Evolutionary conservation across 257 asterid genomes (phyloP), one percentile per base, ranked within the genome.

Genomic region (Galeopsis tetrahit): DNA sequence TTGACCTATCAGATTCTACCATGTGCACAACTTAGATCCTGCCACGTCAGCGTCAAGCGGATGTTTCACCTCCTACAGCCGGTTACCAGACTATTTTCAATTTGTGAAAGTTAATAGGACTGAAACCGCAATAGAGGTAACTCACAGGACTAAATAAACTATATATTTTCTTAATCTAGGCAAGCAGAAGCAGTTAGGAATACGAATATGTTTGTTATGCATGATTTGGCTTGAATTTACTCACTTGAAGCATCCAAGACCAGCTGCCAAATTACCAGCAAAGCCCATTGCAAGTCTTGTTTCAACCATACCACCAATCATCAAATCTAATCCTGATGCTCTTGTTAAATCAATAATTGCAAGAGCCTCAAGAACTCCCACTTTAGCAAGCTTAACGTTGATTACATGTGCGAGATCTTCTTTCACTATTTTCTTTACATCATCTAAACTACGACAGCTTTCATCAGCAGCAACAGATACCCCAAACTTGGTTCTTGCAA

Each of bases 231-330:
- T 48, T 13, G 57, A 68, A 75, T 55, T 33, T 77, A 78, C 89
- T 91, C 71, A 92, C 98, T 86, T 92, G 96, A 92, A 92, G 78
- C 92, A 92, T 17, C 96, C 98, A 34, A 86, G 90, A 40, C 98
- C 98, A 70, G 96, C 96, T 3, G 98, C 98, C 79, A 92, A 86
- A 81, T 90, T 82, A 62, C 98, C 96, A 32, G 98, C 96, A 63
- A 92, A 92, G 71, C 98, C 98, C 98, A 92, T 92, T 3, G 96
- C 94, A 35, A 92, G 90, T 56, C 98, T 86, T 28, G 96, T 92
- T 79, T 92, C 98, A 75, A 92, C 98, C 98, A 92, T 92, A 70
- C 98, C 98, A 69, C 98, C 98, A 66, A 92, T 90, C 98, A 92
- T 92, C 69, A 92, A 75, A 79, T 85, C 86, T 71, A 92, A 61